Evolutionary conservation across 805 yeast species (phyloP).

Genomic region (Zygotorulaspora danielsina): DNA sequence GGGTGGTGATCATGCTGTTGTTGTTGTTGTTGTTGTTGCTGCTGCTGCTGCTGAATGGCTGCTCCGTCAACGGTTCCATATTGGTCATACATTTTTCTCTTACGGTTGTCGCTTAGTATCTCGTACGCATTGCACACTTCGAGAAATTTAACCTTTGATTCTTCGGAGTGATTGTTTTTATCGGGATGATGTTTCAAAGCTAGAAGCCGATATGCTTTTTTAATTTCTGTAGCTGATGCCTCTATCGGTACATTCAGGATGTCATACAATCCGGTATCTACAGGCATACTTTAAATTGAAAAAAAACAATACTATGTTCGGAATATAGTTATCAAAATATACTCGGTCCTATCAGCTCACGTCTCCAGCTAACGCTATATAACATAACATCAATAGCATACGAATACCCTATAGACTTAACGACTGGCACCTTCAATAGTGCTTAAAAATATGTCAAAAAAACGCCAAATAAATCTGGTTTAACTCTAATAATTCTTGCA

Average conservation of each 20-base stretch:
- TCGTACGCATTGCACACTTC: constrained; percentile 66
- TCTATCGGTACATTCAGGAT: constrained; percentile 48
- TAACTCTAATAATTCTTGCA: not conserved
- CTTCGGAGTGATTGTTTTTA: constrained; percentile 48
- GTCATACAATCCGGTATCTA: constrained; percentile 43
- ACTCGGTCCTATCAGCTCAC: not conserved
- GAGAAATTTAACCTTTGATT: constrained; percentile 52
- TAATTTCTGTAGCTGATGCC: constrained; percentile 47
- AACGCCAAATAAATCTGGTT: not conserved
- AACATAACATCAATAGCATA: not conserved
- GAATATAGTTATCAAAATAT: not conserved
- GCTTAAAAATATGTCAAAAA: not conserved
- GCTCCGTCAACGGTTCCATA: constrained; percentile 40
- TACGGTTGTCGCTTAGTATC: constrained; percentile 45
- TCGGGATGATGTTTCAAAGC: constrained; percentile 64
- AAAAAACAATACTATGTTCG: no score
- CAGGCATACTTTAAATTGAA: constrained; percentile 7
- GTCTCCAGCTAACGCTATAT: not conserved
- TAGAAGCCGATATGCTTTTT: constrained; percentile 50
- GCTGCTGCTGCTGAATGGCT: constrained; percentile 17
- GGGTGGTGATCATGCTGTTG: not conserved
- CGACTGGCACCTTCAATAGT: not conserved
- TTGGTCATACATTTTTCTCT: constrained; percentile 48
- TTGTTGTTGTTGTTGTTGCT: constrained; percentile 5
- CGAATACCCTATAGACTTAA: not conserved